These are phyloP conservation scores for Dryas integrifolia DNA, from an alignment of 331 rosid genomes.

Conservation along the genomic window DNA sequence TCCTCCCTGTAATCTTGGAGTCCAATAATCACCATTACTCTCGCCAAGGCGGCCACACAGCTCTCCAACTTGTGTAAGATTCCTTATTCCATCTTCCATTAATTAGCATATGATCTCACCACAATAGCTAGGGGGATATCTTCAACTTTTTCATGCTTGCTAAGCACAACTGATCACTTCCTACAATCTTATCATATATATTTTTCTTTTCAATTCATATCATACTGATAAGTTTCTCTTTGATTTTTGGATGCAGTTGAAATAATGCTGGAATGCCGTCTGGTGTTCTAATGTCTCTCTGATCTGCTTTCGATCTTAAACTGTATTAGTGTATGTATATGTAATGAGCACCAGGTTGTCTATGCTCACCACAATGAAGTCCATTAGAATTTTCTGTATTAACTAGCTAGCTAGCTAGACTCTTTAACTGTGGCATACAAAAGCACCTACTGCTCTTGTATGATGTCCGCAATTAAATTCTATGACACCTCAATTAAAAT, in stretches of 20 bases:
- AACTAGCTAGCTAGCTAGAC: not conserved
- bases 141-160: no score
- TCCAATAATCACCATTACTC: constrained; percentile 53
- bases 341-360: constrained; percentile 12
- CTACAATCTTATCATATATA: no score
- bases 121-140: no score
- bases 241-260: constrained; percentile 31
- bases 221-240: not conserved
- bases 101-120: no score
- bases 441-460: constrained; percentile 3
- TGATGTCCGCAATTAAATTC: not conserved
- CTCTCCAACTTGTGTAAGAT: constrained; percentile 79
- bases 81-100: not conserved
- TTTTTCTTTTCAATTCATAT: no score
- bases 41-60: constrained; percentile 64
- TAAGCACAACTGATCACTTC: no score
- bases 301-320: not conserved
- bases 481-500: not conserved
- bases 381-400: constrained; percentile 16
- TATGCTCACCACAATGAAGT: constrained; percentile 5
- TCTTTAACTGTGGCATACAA: not conserved
- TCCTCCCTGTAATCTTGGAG: constrained; percentile 50
- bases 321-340: not conserved
- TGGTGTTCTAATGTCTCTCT: not conserved
- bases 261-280: not conserved